Percentiles rank a stretch among this genome's conserved stretches.
phyloP scores from a whole-genome alignment of 1,284 basidiomycete genomes.

The Heterobasidion occidentale region DNA sequence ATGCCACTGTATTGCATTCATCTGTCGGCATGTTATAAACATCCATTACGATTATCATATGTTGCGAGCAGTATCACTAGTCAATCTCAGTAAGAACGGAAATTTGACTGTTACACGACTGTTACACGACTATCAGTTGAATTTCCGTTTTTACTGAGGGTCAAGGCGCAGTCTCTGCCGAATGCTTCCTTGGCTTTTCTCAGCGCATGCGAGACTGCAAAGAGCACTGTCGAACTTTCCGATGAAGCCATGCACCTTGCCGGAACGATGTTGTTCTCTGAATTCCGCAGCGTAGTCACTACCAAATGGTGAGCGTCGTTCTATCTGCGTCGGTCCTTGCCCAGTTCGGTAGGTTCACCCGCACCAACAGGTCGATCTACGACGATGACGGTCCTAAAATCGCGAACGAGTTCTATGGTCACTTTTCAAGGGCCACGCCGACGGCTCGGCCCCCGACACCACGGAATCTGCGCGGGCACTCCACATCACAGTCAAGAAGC shows the following conservation, averaged over 20 bases:
- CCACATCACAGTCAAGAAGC: background rate
- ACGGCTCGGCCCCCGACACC: background rate
- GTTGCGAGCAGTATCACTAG: no score
- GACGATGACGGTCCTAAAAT: background rate
- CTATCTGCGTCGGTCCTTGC: no score
- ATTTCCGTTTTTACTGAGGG: no score
- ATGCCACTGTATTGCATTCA: no score
- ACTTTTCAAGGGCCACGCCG: background rate
- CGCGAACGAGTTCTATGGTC: background rate
- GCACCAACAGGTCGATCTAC: background rate
- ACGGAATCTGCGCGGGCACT: background rate
- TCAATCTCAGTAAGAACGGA: no score
- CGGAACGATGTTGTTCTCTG: background rate
- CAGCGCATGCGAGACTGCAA: background rate
- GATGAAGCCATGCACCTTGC: background rate
- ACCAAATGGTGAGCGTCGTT: background rate
- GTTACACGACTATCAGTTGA: no score
- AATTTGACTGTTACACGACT: no score
- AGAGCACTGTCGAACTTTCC: background rate
- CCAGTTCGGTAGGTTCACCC: no score
- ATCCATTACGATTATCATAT: no score
- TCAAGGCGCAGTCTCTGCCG: background rate
- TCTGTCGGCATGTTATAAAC: no score
- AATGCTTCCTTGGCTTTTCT: background rate
- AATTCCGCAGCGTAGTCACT: background rate